These are phyloP conservation scores for Teratosphaeria epicoccoides DNA, from an alignment of 2,329 filamentous ascomycete genomes.

Conservation along the genomic window DNA sequence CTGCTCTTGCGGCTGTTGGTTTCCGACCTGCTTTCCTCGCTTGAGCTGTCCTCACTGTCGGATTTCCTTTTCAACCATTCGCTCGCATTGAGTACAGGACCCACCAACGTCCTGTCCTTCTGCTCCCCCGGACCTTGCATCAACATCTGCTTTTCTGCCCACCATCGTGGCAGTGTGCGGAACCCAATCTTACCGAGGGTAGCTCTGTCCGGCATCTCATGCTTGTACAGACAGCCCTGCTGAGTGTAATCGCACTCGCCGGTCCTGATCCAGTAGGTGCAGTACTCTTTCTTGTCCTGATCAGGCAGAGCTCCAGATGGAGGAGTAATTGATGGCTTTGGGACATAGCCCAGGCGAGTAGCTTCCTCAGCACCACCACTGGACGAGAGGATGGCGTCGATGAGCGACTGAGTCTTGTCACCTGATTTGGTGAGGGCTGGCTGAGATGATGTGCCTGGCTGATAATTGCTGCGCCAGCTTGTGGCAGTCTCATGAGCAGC, in stretches of 20 bases:
- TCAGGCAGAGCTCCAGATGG: slow-evolving; percentile 32
- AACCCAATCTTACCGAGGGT: slow-evolving; percentile 54
- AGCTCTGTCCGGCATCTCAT: slow-evolving; percentile 71
- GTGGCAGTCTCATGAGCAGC: slow-evolving; percentile 15
- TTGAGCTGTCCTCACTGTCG: slow-evolving; percentile 1
- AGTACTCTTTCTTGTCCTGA: slow-evolving; percentile 59
- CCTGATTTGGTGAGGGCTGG: neutral
- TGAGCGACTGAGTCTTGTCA: slow-evolving; percentile 16
- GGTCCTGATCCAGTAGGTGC: slow-evolving; percentile 81
- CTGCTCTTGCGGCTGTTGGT: neutral
- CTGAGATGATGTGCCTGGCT: neutral
- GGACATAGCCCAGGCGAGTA: slow-evolving; percentile 19
- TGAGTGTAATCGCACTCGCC: slow-evolving; percentile 77
- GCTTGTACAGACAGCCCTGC: slow-evolving; percentile 79
- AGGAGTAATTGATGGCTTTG: slow-evolving; percentile 9
- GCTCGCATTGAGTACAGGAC: slow-evolving; percentile 9
- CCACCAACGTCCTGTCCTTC: slow-evolving; percentile 4
- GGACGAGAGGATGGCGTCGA: slow-evolving; percentile 22
- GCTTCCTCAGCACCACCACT: slow-evolving; percentile 18
- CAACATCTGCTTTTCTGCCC: slow-evolving; percentile 35
- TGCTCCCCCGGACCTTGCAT: slow-evolving; percentile 16
- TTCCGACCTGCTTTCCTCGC: neutral
- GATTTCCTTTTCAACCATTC: slow-evolving; percentile 17
- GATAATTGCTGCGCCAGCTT: slow-evolving; percentile 15
- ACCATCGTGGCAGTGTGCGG: slow-evolving; percentile 46